Evolutionary conservation across 139 green algal species (phyloP).

Genomic region (Pleodorina starrii): DNA sequence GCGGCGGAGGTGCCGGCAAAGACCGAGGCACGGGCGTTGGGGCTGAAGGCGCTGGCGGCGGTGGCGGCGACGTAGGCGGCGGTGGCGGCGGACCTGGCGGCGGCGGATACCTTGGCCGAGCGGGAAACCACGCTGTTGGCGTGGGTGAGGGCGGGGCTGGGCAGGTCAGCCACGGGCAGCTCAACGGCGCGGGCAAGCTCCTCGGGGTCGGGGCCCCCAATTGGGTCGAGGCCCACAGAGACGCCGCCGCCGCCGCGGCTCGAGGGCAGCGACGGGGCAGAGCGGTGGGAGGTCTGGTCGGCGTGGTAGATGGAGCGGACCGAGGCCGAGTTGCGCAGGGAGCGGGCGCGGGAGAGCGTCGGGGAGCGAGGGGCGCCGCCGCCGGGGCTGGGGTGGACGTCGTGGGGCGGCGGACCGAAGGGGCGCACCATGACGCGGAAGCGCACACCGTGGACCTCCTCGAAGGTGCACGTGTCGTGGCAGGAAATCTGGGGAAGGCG

Average conservation of each 20-base stretch:
- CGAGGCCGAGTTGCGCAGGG: not conserved
- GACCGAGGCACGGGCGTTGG: too few relatives aligned
- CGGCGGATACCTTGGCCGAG: too few relatives aligned
- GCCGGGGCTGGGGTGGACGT: not conserved
- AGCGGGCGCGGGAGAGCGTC: not conserved
- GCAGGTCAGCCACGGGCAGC: not conserved
- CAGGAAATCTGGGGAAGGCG: not conserved
- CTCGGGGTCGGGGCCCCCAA: conserved; percentile 1
- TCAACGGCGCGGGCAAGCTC: not conserved
- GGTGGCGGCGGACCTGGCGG: too few relatives aligned
- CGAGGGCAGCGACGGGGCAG: not conserved
- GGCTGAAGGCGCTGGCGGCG: too few relatives aligned
- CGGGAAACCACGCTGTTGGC: too few relatives aligned
- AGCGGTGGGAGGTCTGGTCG: not conserved
- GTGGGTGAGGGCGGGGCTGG: conserved; percentile 2
- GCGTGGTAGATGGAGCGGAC: too few relatives aligned
- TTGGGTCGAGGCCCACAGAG: not conserved
- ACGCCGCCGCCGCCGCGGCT: too few relatives aligned
- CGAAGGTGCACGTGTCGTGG: conserved; percentile 61
- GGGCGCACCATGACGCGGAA: conserved; percentile 50
- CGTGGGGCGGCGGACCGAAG: not conserved
- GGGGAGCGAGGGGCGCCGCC: too few relatives aligned
- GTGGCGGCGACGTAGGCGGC: too few relatives aligned
- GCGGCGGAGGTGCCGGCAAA: too few relatives aligned
- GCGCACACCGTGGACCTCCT: conserved; percentile 58